phyloP scores from a whole-genome alignment of 1,284 basidiomycete genomes.

The Ustilago crameri region DNA sequence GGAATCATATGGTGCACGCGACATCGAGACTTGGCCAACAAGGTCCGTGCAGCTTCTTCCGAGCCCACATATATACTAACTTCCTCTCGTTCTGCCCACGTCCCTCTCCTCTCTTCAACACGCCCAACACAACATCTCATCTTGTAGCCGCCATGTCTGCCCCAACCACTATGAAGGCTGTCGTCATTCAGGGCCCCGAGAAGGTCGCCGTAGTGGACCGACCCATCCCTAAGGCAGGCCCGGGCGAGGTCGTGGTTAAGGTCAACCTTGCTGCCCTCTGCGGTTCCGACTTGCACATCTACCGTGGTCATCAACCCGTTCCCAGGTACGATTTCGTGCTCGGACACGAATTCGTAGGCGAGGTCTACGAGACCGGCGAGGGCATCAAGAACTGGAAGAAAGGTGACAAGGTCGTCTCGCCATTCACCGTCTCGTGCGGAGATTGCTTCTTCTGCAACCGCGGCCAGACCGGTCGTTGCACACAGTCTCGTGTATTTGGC shows the following conservation, averaged over 20 bases:
- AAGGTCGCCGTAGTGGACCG: slow-evolving; percentile 59
- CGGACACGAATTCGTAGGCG: slow-evolving; percentile 87
- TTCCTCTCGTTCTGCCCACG: no score
- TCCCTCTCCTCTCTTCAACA: background rate
- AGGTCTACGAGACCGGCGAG: slow-evolving; percentile 78
- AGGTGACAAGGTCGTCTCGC: slow-evolving; percentile 85
- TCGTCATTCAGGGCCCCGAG: slow-evolving; percentile 59
- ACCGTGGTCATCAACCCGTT: slow-evolving; percentile 53
- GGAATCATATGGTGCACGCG: no score
- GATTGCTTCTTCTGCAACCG: slow-evolving; percentile 75
- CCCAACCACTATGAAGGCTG: slow-evolving; percentile 57
- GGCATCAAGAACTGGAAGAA: slow-evolving; percentile 77
- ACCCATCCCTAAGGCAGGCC: slow-evolving; percentile 55
- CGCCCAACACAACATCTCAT: background rate
- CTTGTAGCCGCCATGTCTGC: slow-evolving; percentile 25
- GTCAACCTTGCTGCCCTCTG: slow-evolving; percentile 74
- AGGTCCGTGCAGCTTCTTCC: no score
- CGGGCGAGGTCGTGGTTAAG: slow-evolving; percentile 62
- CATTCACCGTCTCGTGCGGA: slow-evolving; percentile 83
- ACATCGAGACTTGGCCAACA: no score
- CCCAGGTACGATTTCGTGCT: slow-evolving; percentile 57
- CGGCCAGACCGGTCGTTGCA: slow-evolving; percentile 82
- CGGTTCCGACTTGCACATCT: slow-evolving; percentile 81
- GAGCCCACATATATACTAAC: no score
- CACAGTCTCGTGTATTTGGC: slow-evolving; percentile 77